Evolutionary conservation across 2,329 filamentous ascomycete species (phyloP), one percentile per base, ranked within the genome.

Genomic region (Chrysoporthe austroafricana): DNA sequence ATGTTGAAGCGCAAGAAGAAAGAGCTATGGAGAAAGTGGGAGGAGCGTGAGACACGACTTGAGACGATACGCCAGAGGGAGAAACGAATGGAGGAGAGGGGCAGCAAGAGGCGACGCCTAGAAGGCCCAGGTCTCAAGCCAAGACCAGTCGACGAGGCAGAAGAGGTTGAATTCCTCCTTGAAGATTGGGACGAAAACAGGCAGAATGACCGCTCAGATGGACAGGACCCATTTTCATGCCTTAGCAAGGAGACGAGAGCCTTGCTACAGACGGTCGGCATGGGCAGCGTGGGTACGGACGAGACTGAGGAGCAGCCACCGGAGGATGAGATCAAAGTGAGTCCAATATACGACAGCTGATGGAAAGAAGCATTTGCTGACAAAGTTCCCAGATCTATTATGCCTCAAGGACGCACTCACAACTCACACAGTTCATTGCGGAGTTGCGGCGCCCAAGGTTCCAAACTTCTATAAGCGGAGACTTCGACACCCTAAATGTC

Each of bases 331-430:
- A 82, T 91, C 62, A 97, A 95, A 81, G 86, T 88, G 73, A 4
- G 74, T 48, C 18, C 1, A 18, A 63, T 52, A 68, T 66, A 67
- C 44, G 70, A 63, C 18, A 1, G 48, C 58, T 9, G 46, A 26
- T 16, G 1, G 14, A 39, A 44, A 60, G 4, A 6, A 56, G n/a
- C 4, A 4, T 16, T 32, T 3, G 9, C 50, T 68, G 44, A 70
- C 39, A 7, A 13, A 4, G 9, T 42, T 3, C 18, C 62, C 77
- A 89, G 83, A 92, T 97, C 63, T 97, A 92, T 78, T 97, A 95
- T 79, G 96, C 94, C 66, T 97, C 94, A 8, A 87, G 94, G 75
- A 97, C 94, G 1, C 94, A 97, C 77, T 97, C 94, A 2, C 94
- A 97, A 75, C 80, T 97, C 16, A 91, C 91, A 0, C 94, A 97